Evolutionary conservation across 2,329 filamentous ascomycete genomes (phyloP).

Genomic region (Ophiocordyceps camponoti-saundersi): DNA sequence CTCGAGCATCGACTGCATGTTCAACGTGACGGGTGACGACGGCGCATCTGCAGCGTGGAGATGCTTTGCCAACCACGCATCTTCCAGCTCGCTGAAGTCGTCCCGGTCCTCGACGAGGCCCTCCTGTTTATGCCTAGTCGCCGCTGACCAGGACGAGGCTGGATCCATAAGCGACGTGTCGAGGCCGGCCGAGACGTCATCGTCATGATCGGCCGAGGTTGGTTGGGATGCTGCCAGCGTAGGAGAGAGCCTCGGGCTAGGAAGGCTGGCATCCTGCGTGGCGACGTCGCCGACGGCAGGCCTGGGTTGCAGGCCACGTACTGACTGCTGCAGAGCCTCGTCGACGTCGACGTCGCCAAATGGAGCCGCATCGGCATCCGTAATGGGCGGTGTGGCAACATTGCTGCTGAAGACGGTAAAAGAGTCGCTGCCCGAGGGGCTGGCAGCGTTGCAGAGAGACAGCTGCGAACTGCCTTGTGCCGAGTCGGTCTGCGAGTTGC

Average conservation of each 20-base stretch:
- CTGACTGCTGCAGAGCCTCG: slow-evolving; percentile 26
- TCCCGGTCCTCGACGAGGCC: slow-evolving; percentile 6
- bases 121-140: slow-evolving; percentile 21
- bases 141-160: slow-evolving; percentile 19
- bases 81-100: slow-evolving; percentile 5
- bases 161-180: slow-evolving; percentile 13
- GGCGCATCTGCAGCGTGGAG: not conserved
- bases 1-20: slow-evolving; percentile 75
- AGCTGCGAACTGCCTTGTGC: slow-evolving; percentile 18
- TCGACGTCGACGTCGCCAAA: slow-evolving; percentile 33
- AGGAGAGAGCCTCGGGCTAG: slow-evolving; percentile 86
- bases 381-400: slow-evolving; percentile 59
- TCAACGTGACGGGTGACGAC: slow-evolving; percentile 35
- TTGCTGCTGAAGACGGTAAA: slow-evolving; percentile 45
- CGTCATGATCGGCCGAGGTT: slow-evolving; percentile 26
- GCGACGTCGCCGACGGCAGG: slow-evolving; percentile 50
- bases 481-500: slow-evolving; percentile 25
- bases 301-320: slow-evolving; percentile 28
- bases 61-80: slow-evolving; percentile 3
- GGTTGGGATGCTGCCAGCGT: slow-evolving; percentile 58
- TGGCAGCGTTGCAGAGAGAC: slow-evolving; percentile 24
- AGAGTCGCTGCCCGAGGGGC: slow-evolving; percentile 35
- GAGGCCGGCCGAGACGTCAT: slow-evolving; percentile 18
- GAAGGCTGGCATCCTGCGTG: slow-evolving; percentile 77
- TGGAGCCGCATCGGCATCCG: slow-evolving; percentile 52